phyloP scores from a whole-genome alignment of 805 yeast genomes.

The Kuraishia hungarica region DNA sequence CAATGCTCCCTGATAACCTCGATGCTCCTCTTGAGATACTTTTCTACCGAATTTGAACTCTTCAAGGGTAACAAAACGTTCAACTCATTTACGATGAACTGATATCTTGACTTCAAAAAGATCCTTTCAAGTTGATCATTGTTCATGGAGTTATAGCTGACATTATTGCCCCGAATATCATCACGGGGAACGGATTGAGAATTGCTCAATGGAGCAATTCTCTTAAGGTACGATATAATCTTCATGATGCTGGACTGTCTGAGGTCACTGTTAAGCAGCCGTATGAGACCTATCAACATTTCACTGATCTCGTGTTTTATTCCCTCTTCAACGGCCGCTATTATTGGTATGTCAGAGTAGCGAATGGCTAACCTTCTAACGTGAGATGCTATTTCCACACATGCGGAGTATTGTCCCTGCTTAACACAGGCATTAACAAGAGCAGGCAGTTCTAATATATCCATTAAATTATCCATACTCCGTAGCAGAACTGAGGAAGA shows the following conservation, averaged over 20 bases:
- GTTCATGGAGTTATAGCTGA: slow-evolving; percentile 13
- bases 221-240: slow-evolving; percentile 64
- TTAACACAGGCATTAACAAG: slow-evolving; percentile 75
- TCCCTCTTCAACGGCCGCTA: slow-evolving; percentile 39
- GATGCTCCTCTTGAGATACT: slow-evolving; percentile 67
- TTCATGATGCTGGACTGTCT: slow-evolving; percentile 75
- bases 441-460: slow-evolving; percentile 77
- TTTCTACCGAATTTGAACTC: slow-evolving; percentile 40
- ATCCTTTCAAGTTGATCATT: slow-evolving; percentile 39
- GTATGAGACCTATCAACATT: slow-evolving; percentile 64
- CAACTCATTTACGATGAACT: slow-evolving; percentile 57
- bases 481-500: slow-evolving; percentile 33
- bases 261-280: slow-evolving; percentile 63
- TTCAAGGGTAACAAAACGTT: slow-evolving; percentile 48
- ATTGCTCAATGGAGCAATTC: slow-evolving; percentile 45
- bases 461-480: slow-evolving; percentile 66
- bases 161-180: slow-evolving; percentile 4
- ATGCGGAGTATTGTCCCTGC: slow-evolving; percentile 83
- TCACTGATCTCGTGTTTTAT: slow-evolving; percentile 46
- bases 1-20: slow-evolving; percentile 83
- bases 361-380: slow-evolving; percentile 60
- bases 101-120: slow-evolving; percentile 58
- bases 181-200: slow-evolving; percentile 1
- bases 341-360: slow-evolving; percentile 51
- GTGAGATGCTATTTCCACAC: slow-evolving; percentile 74